Evolutionary conservation across 1,139 yeast species (phyloP), one percentile per base, ranked within the genome.

Genomic region (Candida pseudocylindracea): DNA sequence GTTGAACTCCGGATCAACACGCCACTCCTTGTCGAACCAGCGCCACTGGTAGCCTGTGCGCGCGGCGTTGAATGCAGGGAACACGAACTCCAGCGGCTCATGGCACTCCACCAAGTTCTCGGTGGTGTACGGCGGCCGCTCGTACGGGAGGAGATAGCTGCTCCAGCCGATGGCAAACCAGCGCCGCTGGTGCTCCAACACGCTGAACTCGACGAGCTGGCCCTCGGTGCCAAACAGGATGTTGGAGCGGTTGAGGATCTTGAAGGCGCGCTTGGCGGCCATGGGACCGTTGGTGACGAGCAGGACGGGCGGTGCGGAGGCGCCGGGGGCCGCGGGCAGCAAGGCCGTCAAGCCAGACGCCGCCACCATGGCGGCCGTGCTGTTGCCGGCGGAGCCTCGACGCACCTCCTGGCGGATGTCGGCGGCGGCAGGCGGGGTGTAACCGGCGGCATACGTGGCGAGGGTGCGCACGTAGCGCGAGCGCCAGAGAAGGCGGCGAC

Each of bases 121-220:
- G 49, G 47, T 33, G 54, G 50, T n/a, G 67, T 51, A 69, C 28
- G 56, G 53, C 1, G 64, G 42, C 29, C 74, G 43, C 39, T 70
- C 78, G 35, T 55, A 53, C 1, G 75, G 74, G 11, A 68, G 43
- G 30, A 67, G 43, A 28, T 54, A 50, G 33, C 58, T 55, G 29
- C 63, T 51, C 76, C 76, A 70, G 5, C 76, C 78, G 13, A 69
- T 37, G 0, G 72, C 75, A 4, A 68, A 33, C 75, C 76, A 69
- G 34, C 75, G 51, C 41, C 79, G 53, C 43, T 71, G 71, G 40
- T 70, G 65, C 39, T 71, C 74, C 31, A 64, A 44, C 1, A 69
- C 48, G 35, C 60, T 65, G 40, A 70, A 68, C 33, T 58, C 49
- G 1, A 69, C 58, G 1, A 58, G 50, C 39, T 66, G 67, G 30